Evolutionary conservation across 176 grass and related monocot species (phyloP), one percentile per base, ranked within the genome.

Genomic region (Carex cristatella): DNA sequence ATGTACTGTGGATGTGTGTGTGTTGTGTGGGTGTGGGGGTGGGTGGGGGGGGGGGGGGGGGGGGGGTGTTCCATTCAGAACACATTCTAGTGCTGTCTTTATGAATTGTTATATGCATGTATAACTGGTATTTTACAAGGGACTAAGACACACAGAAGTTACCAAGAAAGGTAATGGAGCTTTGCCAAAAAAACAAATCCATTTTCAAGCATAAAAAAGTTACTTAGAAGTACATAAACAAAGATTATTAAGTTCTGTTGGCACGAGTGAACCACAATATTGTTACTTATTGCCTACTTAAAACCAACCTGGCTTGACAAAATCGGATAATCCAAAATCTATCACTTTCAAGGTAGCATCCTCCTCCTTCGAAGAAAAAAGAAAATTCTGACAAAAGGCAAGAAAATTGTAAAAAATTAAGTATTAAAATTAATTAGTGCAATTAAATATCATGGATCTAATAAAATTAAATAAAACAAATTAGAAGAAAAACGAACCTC

Each of bases 261-360:
- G 30, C 49, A 58, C 1, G 2, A 79, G 12, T 30, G 73, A 15
- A 84, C 54, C 19, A 37, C 35, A 16, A 78, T 7, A 18, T 79
- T 2, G 27, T 58, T 57, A 57, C 2, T 0, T 58, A 58, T 32
- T 13, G 10, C 13, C 53, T 79, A 37, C 8, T 49, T 82, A 46
- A 81, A 65, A 88, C 87, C 18, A 94, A 96, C 97, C 97, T 96
- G 97, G 97, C 84, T 96, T 99, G 33, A 94, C 93, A 61, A 99
- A 99, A 83, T 99, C 97, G 69, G 97, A 99, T 86, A 99, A 86
- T 65, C 97, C 97, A 91, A 99, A 99, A 86, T 99, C 97, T 91
- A 99, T 99, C 85, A 90, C 91, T 92, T 94, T 99, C 86, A 99
- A 92, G 72, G 88, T 75, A 61, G 91, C 93, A 13, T 87, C 93